Base-by-base conservation (phyloP, 2,329 filamentous ascomycete genomes). In the Monilinia laxa region DNA sequence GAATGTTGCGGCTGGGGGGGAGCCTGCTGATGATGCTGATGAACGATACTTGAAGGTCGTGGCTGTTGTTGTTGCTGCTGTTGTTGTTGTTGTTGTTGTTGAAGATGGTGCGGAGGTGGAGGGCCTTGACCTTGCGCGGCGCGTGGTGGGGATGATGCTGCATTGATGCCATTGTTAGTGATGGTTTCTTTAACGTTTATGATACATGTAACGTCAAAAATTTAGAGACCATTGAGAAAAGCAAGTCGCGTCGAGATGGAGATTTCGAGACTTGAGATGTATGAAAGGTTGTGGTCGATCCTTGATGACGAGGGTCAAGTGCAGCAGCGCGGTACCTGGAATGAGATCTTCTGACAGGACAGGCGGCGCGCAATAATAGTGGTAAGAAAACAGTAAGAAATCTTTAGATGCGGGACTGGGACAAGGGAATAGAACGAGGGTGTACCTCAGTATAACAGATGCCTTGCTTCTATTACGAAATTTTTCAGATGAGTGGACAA, bases 101-200 rank as follows among this genome's bases (percentile, higher is more conserved):
- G 65, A 72, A 90, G 84, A 76, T 90, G 82, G 73, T 83, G 81
- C 70, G 81, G 81, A 75, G 82, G 86, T 79, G 88, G 85, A 80
- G 88, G 87, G 16, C 56, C 56, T 58, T 49, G 58, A 85, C 88
- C 89, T 83, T 90, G 87, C 80, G 87, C 80, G 87, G 87, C 78
- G 86, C 81, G 78, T 89, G 86, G 82, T 90, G 88, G 81, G 87
- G 84, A 82, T 90, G 89, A 85, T 91, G 89, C 88, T 92, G 86
- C 84, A 75, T 74, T 67, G 69, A 67, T 68, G 68, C 63, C 64
- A 71, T 53, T 71, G 71, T 76, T 70, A 75, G 74, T 65, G 65
- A 73, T 64, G 28, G 49, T 68, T 66, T 69, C 45, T 51, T 71
- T 56, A 65, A 59, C 28, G 54, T 52, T 64, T 55, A 42, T 71